Evolutionary conservation across 805 yeast genomes (phyloP).

Genomic region (Schwanniomyces occidentalis): DNA sequence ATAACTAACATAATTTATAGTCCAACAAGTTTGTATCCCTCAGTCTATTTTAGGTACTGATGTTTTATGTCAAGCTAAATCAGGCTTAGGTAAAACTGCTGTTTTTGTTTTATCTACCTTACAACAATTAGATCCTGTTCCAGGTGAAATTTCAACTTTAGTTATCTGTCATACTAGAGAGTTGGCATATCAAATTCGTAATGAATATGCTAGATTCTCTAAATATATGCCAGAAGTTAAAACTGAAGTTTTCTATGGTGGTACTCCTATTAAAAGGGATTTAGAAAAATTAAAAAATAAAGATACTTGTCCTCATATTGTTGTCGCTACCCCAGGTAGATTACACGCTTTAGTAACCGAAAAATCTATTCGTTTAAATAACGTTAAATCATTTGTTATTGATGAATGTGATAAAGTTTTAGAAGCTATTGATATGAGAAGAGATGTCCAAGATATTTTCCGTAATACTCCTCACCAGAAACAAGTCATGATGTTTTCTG

Average conservation of each 20-base stretch:
- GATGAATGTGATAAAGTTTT: constrained; percentile 99
- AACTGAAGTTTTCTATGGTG: constrained; percentile 97
- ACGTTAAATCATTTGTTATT: constrained; percentile 90
- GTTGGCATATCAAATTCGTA: constrained; percentile 96
- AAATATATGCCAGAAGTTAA: constrained; percentile 98
- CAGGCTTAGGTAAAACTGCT: constrained; percentile 99
- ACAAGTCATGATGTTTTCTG: constrained; percentile 99
- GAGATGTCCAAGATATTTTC: constrained; percentile 97
- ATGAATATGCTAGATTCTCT: constrained; percentile 95
- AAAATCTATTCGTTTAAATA: constrained; percentile 80
- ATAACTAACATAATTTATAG: constrained; percentile 44
- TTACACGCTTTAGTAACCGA: constrained; percentile 91
- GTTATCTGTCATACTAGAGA: constrained; percentile 99
- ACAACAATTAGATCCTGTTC: constrained; percentile 96
- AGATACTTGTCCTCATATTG: constrained; percentile 93
- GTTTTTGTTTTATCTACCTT: constrained; percentile 94
- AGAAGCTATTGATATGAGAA: constrained; percentile 91
- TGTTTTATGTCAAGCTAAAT: constrained; percentile 97
- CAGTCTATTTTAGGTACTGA: constrained; percentile 98
- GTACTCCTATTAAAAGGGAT: constrained; percentile 83
- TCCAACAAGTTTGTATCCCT: constrained; percentile 97
- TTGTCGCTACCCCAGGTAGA: constrained; percentile 99
- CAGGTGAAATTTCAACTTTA: constrained; percentile 92
- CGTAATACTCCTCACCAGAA: constrained; percentile 97
- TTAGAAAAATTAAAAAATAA: constrained; percentile 84